A percentile compares a stretch with the other conserved stretches of the same genome.
Conservation (phyloP, 129 eudicot genomes). For the Saussurea involucrata region DNA sequence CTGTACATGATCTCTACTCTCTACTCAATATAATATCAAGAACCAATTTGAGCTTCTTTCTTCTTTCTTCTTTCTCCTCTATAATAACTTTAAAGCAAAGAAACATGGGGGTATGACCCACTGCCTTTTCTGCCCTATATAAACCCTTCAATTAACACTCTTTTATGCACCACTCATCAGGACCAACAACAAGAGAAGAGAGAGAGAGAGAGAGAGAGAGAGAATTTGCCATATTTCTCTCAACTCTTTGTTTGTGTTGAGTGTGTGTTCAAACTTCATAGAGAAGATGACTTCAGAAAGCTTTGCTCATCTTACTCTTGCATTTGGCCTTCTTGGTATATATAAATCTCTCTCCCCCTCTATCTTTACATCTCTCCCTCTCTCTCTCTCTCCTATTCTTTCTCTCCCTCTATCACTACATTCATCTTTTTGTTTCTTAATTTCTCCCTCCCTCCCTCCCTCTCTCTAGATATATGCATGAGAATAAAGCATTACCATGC, state of each 20-base stretch:
- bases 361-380: not conserved
- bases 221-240: conserved; percentile 4
- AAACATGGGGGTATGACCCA: conserved; percentile 17
- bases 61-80: not conserved
- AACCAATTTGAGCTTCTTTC: conserved; percentile 19
- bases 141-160: conserved; percentile 13
- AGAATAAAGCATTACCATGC: conserved; percentile 15
- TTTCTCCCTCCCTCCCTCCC: not conserved
- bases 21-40: conserved; percentile 13
- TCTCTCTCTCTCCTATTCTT: not conserved
- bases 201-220: conserved; percentile 1
- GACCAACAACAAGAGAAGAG: conserved; percentile 12
- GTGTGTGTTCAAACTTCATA: conserved; percentile 20
- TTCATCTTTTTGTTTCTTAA: not conserved
- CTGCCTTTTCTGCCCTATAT: conserved; percentile 27
- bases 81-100: conserved; percentile 8
- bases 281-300: conserved; percentile 16
- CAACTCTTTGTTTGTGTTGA: conserved; percentile 28
- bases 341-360: not conserved
- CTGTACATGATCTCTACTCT: no score
- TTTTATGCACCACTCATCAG: conserved; percentile 21
- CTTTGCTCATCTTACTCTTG: conserved; percentile 55
- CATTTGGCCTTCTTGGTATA: conserved; percentile 82
- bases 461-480: not conserved
- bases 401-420: not conserved